phyloP scores from a whole-genome alignment of 305 asterid genomes.

The Salvia sclarea region DNA sequence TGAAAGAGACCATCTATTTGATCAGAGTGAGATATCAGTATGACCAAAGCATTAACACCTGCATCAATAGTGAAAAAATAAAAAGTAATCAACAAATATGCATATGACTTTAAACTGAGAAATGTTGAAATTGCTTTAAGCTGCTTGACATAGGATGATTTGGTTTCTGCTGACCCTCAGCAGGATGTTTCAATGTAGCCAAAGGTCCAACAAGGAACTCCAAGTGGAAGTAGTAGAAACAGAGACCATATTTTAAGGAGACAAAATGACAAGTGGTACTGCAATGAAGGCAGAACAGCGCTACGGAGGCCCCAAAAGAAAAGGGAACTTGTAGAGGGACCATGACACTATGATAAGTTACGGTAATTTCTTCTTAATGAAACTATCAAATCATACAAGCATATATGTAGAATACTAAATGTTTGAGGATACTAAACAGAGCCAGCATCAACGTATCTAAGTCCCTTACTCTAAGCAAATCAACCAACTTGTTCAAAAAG shows the following conservation, averaged over 20 bases:
- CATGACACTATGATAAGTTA: background rate
- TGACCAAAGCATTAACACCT: conserved; percentile 83
- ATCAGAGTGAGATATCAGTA: conserved; percentile 71
- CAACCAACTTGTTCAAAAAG: background rate
- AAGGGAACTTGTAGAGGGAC: background rate
- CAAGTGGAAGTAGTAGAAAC: background rate
- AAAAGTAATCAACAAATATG: conserved; percentile 5
- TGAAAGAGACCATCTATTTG: conserved; percentile 59
- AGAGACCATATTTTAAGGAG: background rate
- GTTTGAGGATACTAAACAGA: background rate
- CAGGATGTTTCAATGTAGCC: conserved; percentile 1
- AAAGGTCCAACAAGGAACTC: background rate
- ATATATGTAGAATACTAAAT: too few species aligned
- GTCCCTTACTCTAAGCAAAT: background rate
- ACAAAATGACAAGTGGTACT: background rate
- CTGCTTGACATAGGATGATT: conserved; percentile 18
- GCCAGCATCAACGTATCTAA: background rate
- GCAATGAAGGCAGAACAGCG: background rate
- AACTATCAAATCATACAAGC: background rate
- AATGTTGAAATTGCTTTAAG: conserved; percentile 15
- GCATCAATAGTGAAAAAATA: conserved; percentile 32
- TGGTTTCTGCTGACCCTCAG: background rate
- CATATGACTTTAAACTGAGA: background rate
- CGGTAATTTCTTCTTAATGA: background rate
- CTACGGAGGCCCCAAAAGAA: background rate